Conservation (phyloP, 306 rosid genomes). For the Trifolium pratense region DNA sequence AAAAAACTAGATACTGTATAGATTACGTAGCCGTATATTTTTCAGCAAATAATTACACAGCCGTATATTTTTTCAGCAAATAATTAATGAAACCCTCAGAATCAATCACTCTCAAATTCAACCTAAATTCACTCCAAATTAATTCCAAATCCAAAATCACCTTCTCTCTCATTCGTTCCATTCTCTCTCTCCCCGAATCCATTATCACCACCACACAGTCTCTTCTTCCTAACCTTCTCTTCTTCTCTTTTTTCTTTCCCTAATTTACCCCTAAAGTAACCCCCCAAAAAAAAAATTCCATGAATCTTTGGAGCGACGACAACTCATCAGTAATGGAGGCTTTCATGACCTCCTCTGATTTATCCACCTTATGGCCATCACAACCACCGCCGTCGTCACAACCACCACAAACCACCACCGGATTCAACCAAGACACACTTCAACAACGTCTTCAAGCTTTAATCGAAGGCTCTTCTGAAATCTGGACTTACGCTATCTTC, state of each 20-base stretch:
- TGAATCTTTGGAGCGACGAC: constrained; percentile 90
- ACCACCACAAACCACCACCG: constrained; percentile 42
- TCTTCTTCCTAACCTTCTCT: background rate
- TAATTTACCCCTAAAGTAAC: background rate
- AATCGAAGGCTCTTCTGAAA: constrained; percentile 75
- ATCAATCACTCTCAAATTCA: constrained; percentile 11
- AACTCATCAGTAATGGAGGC: constrained; percentile 92
- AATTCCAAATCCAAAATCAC: constrained; percentile 13
- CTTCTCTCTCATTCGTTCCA: background rate
- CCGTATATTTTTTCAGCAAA: background rate
- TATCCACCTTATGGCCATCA: constrained; percentile 66
- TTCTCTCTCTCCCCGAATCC: background rate
- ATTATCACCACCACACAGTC: constrained; percentile 7
- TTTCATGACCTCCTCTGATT: constrained; percentile 75
- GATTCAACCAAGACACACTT: constrained; percentile 81
- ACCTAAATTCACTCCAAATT: constrained; percentile 27
- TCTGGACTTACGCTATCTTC: constrained; percentile 94
- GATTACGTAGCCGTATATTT: background rate
- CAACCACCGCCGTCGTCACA: constrained; percentile 10
- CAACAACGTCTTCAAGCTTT: constrained; percentile 84
- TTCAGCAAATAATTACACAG: no score
- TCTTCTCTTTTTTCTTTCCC: background rate
- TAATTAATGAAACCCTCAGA: background rate
- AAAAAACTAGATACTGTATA: no score
- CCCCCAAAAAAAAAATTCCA: background rate